Base-by-base conservation (phyloP, 2,329 filamentous ascomycete genomes). In the Pseudogymnoascus sp. region DNA sequence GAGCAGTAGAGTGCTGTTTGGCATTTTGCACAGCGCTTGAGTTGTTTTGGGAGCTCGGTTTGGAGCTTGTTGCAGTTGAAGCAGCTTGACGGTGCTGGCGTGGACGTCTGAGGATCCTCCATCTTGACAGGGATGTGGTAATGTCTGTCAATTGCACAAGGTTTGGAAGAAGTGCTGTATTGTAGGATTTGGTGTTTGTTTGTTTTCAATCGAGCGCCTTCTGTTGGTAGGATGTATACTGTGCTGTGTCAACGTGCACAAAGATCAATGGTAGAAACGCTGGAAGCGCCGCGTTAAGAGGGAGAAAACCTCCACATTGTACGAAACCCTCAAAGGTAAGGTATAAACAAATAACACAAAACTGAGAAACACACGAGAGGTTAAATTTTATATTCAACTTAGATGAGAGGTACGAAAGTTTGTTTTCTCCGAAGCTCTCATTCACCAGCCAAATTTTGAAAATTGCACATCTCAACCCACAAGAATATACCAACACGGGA, bases 1-100 rank as follows among this genome's bases (percentile, higher is more conserved):
- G 68, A 68, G 66, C 70, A 74, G 54, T 74, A 73, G 45, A 64
- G 61, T 1, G 64, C 61, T 31, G 67, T 67, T 57, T 64, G 67
- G 63, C 71, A 73, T 48, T 68, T 68, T 21, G 60, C 34, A 51
- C 70, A 73, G 4, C 62, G 65, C 57, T 67, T 69, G 14, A 69
- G 60, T 1, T n/a, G n/a, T 25, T 54, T 3, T 34, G 25, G 10
- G 4, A 31, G 2, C 25, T 57, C 48, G 25, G 25, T 34, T 34
- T 57, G 25, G 28, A 34, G 25, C n/a, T 34, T 57, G 2, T 8
- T 57, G 51, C 51, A 57, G 28, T 57, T 34, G 10, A 21, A 34
- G 28, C 51, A 57, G 51, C 16, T 57, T 1, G 8, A 1, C 0
- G 16, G 28, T 57, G 10, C n/a, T 3, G 51, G 28, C 1, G 28